Evolutionary conservation across 495 filamentous ascomycete genomes (phyloP).

Genomic region (Aspergillus panamensis): DNA sequence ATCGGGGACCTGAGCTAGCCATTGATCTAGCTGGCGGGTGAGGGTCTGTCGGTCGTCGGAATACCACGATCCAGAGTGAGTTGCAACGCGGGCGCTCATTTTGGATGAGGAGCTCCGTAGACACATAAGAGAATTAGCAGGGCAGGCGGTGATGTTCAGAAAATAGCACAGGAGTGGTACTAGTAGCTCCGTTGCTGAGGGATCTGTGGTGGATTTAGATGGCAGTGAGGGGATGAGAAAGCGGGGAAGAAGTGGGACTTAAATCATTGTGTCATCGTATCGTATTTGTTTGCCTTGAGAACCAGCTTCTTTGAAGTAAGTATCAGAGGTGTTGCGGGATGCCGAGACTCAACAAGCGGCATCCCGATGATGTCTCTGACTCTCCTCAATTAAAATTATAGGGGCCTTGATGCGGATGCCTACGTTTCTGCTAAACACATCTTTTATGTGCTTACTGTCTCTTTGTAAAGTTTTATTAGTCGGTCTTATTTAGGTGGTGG

Average conservation of each 20-base stretch:
- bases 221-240: conserved; percentile 26
- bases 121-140: neutral
- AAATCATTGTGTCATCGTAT: neutral
- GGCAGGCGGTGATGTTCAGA: no score
- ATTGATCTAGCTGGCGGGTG: conserved; percentile 69
- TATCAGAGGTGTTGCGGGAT: conserved; percentile 7
- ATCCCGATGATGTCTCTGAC: conserved; percentile 8
- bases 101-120: neutral
- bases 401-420: no score
- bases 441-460: no score
- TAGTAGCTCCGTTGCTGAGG: neutral
- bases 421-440: no score
- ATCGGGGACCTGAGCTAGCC: conserved; percentile 69
- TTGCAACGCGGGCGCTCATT: conserved; percentile 64
- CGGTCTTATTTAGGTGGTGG: no score
- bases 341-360: conserved; percentile 9
- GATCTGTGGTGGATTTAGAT: conserved; percentile 4
- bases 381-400: no score
- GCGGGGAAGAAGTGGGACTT: conserved; percentile 21
- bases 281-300: neutral
- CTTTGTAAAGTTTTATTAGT: no score
- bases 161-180: neutral
- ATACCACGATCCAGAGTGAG: conserved; percentile 86
- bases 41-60: conserved; percentile 55
- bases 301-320: neutral